Evolutionary conservation across 2,329 filamentous ascomycete genomes (phyloP).

Genomic region (Trichoderma pleuroti): DNA sequence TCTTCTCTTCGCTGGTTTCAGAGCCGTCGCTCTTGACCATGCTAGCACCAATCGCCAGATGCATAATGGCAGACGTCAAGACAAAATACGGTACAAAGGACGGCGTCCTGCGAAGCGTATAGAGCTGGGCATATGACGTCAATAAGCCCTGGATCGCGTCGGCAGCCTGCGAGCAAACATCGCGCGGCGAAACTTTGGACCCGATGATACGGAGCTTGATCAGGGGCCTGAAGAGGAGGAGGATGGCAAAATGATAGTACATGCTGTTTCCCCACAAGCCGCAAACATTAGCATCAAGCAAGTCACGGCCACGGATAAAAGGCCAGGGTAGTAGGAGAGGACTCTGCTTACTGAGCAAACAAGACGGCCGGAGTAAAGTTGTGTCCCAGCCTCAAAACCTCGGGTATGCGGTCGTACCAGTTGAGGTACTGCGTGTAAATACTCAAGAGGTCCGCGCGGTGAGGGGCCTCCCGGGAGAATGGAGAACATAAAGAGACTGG

Average conservation of each 20-base stretch:
- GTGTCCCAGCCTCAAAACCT: slow-evolving; percentile 59
- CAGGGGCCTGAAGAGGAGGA: slow-evolving; percentile 70
- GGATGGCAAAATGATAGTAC: slow-evolving; percentile 68
- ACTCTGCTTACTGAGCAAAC: slow-evolving; percentile 62
- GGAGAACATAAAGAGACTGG: slow-evolving; percentile 67
- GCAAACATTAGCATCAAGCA: not conserved
- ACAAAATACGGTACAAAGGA: slow-evolving; percentile 62
- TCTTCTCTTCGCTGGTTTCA: slow-evolving; percentile 24
- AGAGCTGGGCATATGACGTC: slow-evolving; percentile 55
- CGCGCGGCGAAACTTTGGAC: slow-evolving; percentile 59
- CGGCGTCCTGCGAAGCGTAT: slow-evolving; percentile 55
- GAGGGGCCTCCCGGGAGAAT: slow-evolving; percentile 63
- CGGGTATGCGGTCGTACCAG: slow-evolving; percentile 68
- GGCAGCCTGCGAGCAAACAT: slow-evolving; percentile 62
- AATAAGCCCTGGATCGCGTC: slow-evolving; percentile 56
- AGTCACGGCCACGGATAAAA: slow-evolving; percentile 16
- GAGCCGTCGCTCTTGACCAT: slow-evolving; percentile 23
- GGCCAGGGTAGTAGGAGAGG: not conserved
- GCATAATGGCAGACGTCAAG: slow-evolving; percentile 59
- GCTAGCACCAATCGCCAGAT: slow-evolving; percentile 51
- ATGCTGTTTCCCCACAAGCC: slow-evolving; percentile 44
- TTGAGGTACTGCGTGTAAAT: slow-evolving; percentile 66
- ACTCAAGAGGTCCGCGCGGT: slow-evolving; percentile 61
- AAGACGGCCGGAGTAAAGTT: slow-evolving; percentile 71
- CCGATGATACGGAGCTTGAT: slow-evolving; percentile 62